These are phyloP conservation scores for Quercus agrifolia DNA, from an alignment of 306 rosid genomes.

Conservation along the genomic window DNA sequence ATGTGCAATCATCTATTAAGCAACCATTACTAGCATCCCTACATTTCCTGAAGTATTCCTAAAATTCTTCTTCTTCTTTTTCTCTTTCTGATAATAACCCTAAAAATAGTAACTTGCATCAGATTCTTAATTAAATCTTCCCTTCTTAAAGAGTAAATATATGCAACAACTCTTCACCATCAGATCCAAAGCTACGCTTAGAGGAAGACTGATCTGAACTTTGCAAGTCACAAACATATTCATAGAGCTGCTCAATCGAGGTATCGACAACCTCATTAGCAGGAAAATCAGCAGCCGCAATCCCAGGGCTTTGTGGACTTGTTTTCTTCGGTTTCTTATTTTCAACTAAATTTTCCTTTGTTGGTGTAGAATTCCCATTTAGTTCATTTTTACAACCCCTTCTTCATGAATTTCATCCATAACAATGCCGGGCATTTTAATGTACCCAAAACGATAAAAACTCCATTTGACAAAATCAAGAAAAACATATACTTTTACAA, in stretches of 20 bases:
- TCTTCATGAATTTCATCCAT: slow-evolving; percentile 39
- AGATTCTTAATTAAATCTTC: slow-evolving; percentile 13
- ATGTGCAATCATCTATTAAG: background rate
- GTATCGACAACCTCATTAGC: slow-evolving; percentile 61
- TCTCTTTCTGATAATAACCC: background rate
- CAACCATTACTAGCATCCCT: background rate
- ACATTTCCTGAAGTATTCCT: background rate
- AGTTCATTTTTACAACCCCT: slow-evolving; percentile 29
- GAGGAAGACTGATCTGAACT: slow-evolving; percentile 94
- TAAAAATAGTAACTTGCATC: background rate
- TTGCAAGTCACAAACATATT: slow-evolving; percentile 96
- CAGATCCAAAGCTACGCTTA: slow-evolving; percentile 64
- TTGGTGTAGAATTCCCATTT: slow-evolving; percentile 26
- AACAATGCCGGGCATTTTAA: slow-evolving; percentile 66
- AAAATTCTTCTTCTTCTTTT: background rate
- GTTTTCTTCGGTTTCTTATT: slow-evolving; percentile 33
- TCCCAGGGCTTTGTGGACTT: slow-evolving; percentile 38
- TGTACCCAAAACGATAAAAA: slow-evolving; percentile 20
- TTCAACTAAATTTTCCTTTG: slow-evolving; percentile 34
- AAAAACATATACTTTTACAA: background rate
- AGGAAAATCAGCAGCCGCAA: slow-evolving; percentile 12
- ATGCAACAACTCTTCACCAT: slow-evolving; percentile 69
- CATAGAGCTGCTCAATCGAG: slow-evolving; percentile 88
- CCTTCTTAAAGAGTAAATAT: slow-evolving; percentile 3
- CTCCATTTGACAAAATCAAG: slow-evolving; percentile 26